phyloP scores from a whole-genome alignment of 2,329 filamentous ascomycete genomes.

The Cercospora beticola region DNA sequence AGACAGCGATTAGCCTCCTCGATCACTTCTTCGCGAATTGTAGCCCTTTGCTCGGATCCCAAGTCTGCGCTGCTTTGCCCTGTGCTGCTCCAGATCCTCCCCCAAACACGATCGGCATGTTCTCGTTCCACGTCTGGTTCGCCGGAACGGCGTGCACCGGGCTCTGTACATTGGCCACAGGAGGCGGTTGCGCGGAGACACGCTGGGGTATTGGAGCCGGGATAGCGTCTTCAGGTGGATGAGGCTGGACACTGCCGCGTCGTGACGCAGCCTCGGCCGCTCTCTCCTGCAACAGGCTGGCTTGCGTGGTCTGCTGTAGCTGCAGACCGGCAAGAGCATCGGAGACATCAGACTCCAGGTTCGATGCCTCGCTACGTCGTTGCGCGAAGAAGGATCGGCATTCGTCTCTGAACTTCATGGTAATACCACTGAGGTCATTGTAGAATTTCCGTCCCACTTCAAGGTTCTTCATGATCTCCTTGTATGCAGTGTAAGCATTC shows the following conservation, averaged over 20 bases:
- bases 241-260: conserved; percentile 27
- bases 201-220: conserved; percentile 53
- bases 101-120: conserved; percentile 39
- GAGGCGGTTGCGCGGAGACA: conserved; percentile 38
- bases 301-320: conserved; percentile 47
- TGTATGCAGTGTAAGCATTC: conserved; percentile 92
- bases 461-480: conserved; percentile 88
- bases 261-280: conserved; percentile 31
- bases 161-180: conserved; percentile 29
- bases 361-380: conserved; percentile 75
- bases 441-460: conserved; percentile 94
- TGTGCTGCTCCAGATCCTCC: conserved; percentile 6
- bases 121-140: conserved; percentile 37
- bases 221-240: conserved; percentile 42
- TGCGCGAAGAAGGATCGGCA: conserved; percentile 75
- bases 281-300: conserved; percentile 40
- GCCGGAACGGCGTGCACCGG: conserved; percentile 17
- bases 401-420: conserved; percentile 80
- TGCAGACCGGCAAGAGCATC: conserved; percentile 61
- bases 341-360: conserved; percentile 67
- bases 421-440: conserved; percentile 88
- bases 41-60: conserved; percentile 34
- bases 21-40: conserved; percentile 26
- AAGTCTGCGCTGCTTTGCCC: conserved; percentile 14
- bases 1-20: too few species aligned